A percentile compares a stretch with the other conserved stretches of the same genome.
Conservation (phyloP, 306 rosid species). For the Dalbergia oliveri region DNA sequence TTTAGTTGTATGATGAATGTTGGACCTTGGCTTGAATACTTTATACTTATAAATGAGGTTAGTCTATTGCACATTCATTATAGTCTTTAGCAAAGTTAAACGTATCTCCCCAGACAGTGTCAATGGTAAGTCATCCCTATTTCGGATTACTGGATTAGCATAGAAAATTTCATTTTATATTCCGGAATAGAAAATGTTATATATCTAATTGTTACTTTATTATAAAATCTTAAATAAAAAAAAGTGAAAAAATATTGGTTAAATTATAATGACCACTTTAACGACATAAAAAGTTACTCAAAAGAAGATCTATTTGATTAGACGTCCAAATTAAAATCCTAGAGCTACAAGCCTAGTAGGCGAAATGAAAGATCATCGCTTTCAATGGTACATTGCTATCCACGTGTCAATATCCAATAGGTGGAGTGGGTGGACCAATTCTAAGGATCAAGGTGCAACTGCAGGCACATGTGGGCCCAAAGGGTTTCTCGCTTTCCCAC, state of each 20-base stretch:
- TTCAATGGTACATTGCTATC: neutral
- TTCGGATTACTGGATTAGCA: too few relatives aligned
- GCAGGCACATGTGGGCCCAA: constrained; percentile 48
- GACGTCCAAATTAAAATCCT: neutral
- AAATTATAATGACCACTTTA: neutral
- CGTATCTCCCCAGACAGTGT: too few relatives aligned
- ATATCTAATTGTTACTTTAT: neutral
- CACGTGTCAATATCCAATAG: neutral
- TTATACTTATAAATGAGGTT: too few relatives aligned
- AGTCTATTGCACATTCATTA: too few relatives aligned
- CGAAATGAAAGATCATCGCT: neutral
- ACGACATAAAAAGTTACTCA: neutral
- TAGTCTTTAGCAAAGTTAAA: too few relatives aligned
- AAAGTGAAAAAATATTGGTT: neutral
- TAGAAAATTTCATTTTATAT: too few relatives aligned
- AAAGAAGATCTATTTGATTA: constrained; percentile 21
- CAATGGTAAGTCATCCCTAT: too few relatives aligned
- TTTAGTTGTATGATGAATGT: too few relatives aligned
- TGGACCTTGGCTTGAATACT: too few relatives aligned
- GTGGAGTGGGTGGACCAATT: constrained; percentile 8
- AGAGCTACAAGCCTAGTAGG: neutral
- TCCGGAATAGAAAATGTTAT: too few relatives aligned
- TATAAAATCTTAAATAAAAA: neutral
- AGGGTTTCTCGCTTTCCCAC: constrained; percentile 41
- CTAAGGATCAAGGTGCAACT: neutral